phyloP scores from a whole-genome alignment of 2,329 filamentous ascomycete genomes.

The Aspergillus fumigatiaffinis region DNA sequence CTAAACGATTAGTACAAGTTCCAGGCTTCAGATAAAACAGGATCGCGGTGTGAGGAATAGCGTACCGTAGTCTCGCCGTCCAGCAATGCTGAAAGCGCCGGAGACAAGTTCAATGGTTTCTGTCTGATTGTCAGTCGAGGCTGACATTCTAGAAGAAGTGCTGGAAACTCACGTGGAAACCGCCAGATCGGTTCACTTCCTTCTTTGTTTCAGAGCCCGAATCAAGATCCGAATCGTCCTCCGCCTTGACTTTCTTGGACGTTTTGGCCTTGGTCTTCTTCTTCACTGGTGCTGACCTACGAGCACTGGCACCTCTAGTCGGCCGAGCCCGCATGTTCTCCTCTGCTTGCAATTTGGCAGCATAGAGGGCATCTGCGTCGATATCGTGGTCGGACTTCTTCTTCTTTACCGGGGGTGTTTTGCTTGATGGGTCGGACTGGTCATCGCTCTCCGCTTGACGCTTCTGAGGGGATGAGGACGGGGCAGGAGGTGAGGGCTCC shows the following conservation, averaged over 20 bases:
- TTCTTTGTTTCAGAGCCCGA: slow-evolving; percentile 59
- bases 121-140: slow-evolving; percentile 13
- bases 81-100: slow-evolving; percentile 43
- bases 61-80: slow-evolving; percentile 43
- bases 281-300: slow-evolving; percentile 57
- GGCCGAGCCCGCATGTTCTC: slow-evolving; percentile 74
- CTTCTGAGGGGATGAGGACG: slow-evolving; percentile 38
- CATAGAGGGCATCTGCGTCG: slow-evolving; percentile 82
- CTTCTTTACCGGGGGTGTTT: slow-evolving; percentile 55
- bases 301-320: slow-evolving; percentile 67
- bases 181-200: slow-evolving; percentile 71
- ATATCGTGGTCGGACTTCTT: slow-evolving; percentile 57
- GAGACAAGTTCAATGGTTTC: slow-evolving; percentile 46
- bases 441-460: slow-evolving; percentile 41
- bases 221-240: slow-evolving; percentile 75
- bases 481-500: slow-evolving; percentile 28
- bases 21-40: background rate
- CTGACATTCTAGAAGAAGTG: background rate
- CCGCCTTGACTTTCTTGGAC: slow-evolving; percentile 66
- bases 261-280: slow-evolving; percentile 58
- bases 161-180: slow-evolving; percentile 67
- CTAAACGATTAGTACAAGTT: slow-evolving; percentile 15
- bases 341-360: slow-evolving; percentile 85
- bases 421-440: slow-evolving; percentile 34
- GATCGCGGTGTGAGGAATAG: background rate